Evolutionary conservation across 495 filamentous ascomycete genomes (phyloP), one percentile per base, ranked within the genome.

Genomic region (Viridothelium virens): DNA sequence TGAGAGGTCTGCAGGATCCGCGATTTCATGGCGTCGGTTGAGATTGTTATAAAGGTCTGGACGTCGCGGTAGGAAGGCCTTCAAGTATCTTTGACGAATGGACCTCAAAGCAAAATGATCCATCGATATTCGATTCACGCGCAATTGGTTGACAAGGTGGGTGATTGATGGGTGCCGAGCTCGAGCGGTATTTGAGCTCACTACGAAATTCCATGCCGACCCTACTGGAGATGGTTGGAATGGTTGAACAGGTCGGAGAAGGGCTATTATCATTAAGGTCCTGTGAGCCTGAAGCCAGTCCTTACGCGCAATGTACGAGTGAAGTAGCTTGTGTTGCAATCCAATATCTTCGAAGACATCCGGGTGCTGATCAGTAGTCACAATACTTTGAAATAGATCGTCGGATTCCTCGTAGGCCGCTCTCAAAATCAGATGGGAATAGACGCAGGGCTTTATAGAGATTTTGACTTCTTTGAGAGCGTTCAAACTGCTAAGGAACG

Each of bases 361-460:
- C 0, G 89, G 89, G 74, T 94, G 89, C 56, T 91, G 85, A 70
- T 93, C 90, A 62, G 84, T 87, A 33, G 79, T 70, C 1, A 93
- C 71, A 2, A 95, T 70, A 65, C 83, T 79, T 12, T 80, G 74
- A 11, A 92, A 78, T 61, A 87, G 74, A 3, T 84, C 79, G 1
- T 78, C 75, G 14, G 87, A 82, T 5, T 82, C 78, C 64, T 84
- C 77, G 5, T 66, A 68, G 10, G 85, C 85, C 33, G 91, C 78
- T 67, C 83, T 81, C 56, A 82, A 77, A 14, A 92, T 68, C 11
- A 89, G 70, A 37, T 80, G 77, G 1, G 81, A 76, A 70, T 89
- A 94, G 1, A 84, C 77, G 2, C 83, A 86, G 3, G 80, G 72
- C 10, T 78, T 80, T 4, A 88, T 74, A 0, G 79, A 78, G n/a